A percentile compares a stretch with the other conserved stretches of the same genome.
phyloP scores from a whole-genome alignment of 2,329 filamentous ascomycete genomes.

The Botrytis porri region DNA sequence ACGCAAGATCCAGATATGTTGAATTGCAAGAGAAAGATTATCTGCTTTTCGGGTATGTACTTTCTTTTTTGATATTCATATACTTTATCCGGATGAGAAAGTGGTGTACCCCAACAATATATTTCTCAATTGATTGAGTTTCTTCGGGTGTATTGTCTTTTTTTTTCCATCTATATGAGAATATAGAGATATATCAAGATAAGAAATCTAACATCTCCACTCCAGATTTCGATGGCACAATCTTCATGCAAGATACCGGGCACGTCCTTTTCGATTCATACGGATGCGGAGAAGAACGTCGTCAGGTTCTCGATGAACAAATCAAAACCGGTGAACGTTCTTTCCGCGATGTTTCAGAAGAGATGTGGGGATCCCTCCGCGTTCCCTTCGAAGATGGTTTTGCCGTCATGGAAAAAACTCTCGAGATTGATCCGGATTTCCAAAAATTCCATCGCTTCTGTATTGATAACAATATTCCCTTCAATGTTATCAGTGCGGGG shows the following conservation, averaged over 20 bases:
- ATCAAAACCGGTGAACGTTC: constrained; percentile 63
- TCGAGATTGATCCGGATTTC: constrained; percentile 64
- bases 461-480: constrained; percentile 59
- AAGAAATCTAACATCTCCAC: constrained; percentile 20
- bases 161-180: neutral
- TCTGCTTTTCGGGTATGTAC: constrained; percentile 54
- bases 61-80: neutral
- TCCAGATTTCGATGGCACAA: constrained; percentile 67
- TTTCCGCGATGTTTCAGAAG: constrained; percentile 68
- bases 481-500: constrained; percentile 68
- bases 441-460: constrained; percentile 63
- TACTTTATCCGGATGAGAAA: neutral
- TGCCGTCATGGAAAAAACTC: constrained; percentile 57
- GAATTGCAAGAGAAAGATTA: constrained; percentile 52
- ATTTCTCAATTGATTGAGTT: neutral
- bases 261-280: constrained; percentile 66
- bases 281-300: constrained; percentile 57
- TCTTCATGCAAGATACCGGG: constrained; percentile 69
- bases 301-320: constrained; percentile 58
- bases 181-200: neutral
- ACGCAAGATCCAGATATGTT: constrained; percentile 33
- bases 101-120: neutral
- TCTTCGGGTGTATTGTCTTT: too few relatives aligned
- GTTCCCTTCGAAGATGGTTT: constrained; percentile 68
- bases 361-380: constrained; percentile 67